Base-by-base conservation (phyloP, 1,139 yeast genomes). In the Nakaseomyces bracarensis region DNA sequence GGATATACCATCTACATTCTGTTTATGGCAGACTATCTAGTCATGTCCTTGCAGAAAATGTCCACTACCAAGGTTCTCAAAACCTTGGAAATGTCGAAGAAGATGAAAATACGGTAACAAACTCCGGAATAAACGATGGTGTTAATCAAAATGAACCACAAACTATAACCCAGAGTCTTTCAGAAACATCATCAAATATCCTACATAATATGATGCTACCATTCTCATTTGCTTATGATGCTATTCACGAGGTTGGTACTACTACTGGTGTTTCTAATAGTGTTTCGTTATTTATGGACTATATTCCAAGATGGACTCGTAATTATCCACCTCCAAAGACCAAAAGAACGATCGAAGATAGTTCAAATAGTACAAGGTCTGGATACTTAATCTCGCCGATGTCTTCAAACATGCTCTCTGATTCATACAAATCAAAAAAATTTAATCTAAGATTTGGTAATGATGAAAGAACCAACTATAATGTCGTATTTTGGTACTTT, bases 211-310 rank as follows among this genome's bases (percentile, higher is more conserved):
- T 60, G 15, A 48, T 59, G 3, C 42, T 60, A 21, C 65, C 65
- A 1, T 45, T 60, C 14, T 44, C 60, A 1, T 54, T 60, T 40
- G 61, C 64, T 21, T 57, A 56, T 31, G 65, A 60, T 45, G 56
- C 62, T 2, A 52, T 60, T 10, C 61, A 57, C 29, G 65, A 60
- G 38, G 57, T 60, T n/a, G 61, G 65, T n/a, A 43, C 46, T 3
- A 55, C 61, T 16, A 52, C 63, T 1, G 65, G 64, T 2, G 51
- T 60, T 4, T 48, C 60, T 3, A 51, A 46, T 31, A 58, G 63
- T 39, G 46, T 59, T 31, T 57, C 63, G 1, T 41, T 56, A 18
- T 43, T 59, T 11, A 53, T 52, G 36, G 52, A 52, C 36, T 57
- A 57, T 42, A 44, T 59, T 6, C 62, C 63, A 2, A 45, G 31